Evolutionary conservation across 2,329 filamentous ascomycete species (phyloP), one percentile per base, ranked within the genome.

Genomic region (Diaporthe citriasiana): DNA sequence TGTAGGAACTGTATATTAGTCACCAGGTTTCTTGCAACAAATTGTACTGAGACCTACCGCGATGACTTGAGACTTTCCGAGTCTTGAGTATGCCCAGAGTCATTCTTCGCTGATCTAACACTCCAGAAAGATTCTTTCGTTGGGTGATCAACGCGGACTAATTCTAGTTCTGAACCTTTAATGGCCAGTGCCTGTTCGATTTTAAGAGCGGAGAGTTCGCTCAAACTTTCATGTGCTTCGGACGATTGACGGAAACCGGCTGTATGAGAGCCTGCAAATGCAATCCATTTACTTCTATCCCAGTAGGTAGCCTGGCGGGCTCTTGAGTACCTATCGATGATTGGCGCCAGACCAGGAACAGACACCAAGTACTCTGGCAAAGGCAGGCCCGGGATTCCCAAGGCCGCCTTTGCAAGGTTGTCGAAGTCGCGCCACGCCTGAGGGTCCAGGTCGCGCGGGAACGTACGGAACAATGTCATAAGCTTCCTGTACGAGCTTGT

Each of bases 401-500:
- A 25, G 10, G n/a, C n/a, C 30, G 12, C 13, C 50, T 27, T 53
- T 30, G 50, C 25, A 30, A 53, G 50, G 17, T 4, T 53, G 25
- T 70, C 53, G 15, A 59, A 59, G 38, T 38, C 51, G 51, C 17
- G 12, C 68, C 51, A 70, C 17, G 68, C 53, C 38, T 57, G 25
- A 25, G 68, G 68, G 10, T 70, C 68, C 19, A 57, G 40, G 35
- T 59, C 53, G 19, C 68, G 53, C 10, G 53, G 68, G 13, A 57
- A 70, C 15, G 38, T 40, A 13, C 22, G 35, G 38, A 70, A 59
- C 15, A 53, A 38, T 3, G 22, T 25, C 4, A 70, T 27, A 9
- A 70, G 51, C n/a, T 27, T 50, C 38, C 40, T 70, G 51, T 35
- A 57, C 68, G 50, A 47, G 35, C 25, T 70, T 38, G 51, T n/a